A percentile compares a stretch with the other conserved stretches of the same genome.
Evolutionary conservation across 2,329 filamentous ascomycete species (phyloP).

Genomic region (Scorias spongiosa): DNA sequence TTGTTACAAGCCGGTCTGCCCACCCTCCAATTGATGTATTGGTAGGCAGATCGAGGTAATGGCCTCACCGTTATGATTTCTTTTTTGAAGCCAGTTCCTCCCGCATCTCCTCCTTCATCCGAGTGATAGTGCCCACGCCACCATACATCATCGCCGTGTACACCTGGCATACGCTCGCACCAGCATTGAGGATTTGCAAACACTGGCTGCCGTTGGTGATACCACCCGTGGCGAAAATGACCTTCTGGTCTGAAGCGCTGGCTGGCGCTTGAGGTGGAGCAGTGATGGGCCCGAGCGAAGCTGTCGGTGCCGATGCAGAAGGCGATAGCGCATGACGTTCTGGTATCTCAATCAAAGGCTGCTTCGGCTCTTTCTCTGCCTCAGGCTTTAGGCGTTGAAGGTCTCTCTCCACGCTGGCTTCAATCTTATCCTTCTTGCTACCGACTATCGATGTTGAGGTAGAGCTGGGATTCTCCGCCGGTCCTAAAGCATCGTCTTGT

Average conservation of each 20-base stretch:
- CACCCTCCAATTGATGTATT: too few species aligned
- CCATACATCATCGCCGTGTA: constrained; percentile 65
- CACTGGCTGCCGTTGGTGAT: constrained; percentile 83
- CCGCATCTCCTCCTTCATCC: constrained; percentile 36
- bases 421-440: constrained; percentile 1
- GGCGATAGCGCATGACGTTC: constrained; percentile 11
- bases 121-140: constrained; percentile 44
- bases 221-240: constrained; percentile 86
- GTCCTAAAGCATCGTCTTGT: not conserved
- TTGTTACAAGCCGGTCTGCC: too few species aligned
- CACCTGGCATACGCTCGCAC: constrained; percentile 52
- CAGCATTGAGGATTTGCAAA: constrained; percentile 65
- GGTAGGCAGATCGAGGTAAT: too few species aligned
- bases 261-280: constrained; percentile 3
- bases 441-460: not conserved
- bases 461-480: not conserved
- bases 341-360: constrained; percentile 18
- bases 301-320: constrained; percentile 1
- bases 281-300: constrained; percentile 1
- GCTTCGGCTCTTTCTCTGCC: constrained; percentile 7
- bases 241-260: constrained; percentile 40
- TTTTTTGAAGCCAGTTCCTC: constrained; percentile 19
- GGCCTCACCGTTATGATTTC: constrained; percentile 1
- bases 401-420: constrained; percentile 16
- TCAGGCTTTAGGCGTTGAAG: constrained; percentile 17